Evolutionary conservation across 768 basidiomycete species (phyloP).

Genomic region (Boletus coccyginus): DNA sequence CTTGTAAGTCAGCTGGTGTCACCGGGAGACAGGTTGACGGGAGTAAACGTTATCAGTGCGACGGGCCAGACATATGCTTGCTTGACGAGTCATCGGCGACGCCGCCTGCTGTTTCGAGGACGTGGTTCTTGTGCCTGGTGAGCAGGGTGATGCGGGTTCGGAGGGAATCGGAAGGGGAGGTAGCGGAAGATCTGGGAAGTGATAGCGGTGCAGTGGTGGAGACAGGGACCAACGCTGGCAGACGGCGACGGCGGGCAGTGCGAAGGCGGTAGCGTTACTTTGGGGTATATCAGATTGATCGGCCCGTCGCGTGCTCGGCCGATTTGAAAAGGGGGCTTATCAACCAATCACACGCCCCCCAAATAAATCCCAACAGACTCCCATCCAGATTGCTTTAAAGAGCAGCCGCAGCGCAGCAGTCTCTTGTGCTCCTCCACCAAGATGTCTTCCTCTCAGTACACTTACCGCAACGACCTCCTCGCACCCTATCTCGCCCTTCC

Average conservation of each 20-base stretch:
- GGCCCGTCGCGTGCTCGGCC: slow-evolving; percentile 2
- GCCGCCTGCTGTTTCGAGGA: slow-evolving; percentile 55
- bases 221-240: slow-evolving; percentile 49
- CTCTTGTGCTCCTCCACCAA: neutral
- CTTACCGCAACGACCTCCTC: slow-evolving; percentile 81
- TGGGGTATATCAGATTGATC: neutral
- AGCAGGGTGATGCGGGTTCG: slow-evolving; percentile 17
- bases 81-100: slow-evolving; percentile 59
- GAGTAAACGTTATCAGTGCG: slow-evolving; percentile 44
- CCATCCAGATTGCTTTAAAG: slow-evolving; percentile 24
- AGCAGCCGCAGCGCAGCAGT: neutral
- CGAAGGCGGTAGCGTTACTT: slow-evolving; percentile 37
- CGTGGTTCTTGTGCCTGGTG: slow-evolving; percentile 65
- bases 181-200: slow-evolving; percentile 38
- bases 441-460: slow-evolving; percentile 32
- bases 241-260: slow-evolving; percentile 59
- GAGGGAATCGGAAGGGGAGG: slow-evolving; percentile 18
- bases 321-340: slow-evolving; percentile 21
- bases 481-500: slow-evolving; percentile 84
- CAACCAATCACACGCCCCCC: slow-evolving; percentile 25
- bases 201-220: slow-evolving; percentile 39
- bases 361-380: slow-evolving; percentile 28
- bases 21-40: slow-evolving; percentile 9
- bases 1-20: slow-evolving; percentile 50
- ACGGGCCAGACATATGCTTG: slow-evolving; percentile 53